Base-by-base conservation (phyloP, 139 green algal genomes). In the Chlorella sorokiniana region DNA sequence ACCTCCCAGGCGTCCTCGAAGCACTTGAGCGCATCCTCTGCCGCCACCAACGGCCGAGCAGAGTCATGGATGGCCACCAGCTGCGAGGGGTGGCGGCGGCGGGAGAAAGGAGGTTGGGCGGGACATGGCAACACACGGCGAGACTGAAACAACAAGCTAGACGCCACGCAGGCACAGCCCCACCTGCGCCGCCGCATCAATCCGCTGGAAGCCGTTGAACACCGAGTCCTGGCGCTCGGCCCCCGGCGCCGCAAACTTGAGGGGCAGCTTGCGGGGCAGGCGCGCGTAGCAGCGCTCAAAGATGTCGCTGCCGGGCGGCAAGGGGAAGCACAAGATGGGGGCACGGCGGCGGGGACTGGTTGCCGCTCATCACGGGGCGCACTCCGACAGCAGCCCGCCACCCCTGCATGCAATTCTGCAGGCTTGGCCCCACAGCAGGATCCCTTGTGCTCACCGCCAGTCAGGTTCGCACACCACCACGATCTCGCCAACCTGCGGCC, bases 61-160 rank as follows among this genome's bases (percentile, higher is more conserved):
- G 95, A 98, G 86, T 99, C 96, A 85, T 99, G 96, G 20, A 99
- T 90, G 9, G 94, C 94, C 8, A 98, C 94, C 4, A 99, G 88
- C n/a, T 82, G 44, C 3, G 67, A 35, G 40, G 41, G 40, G 67
- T 37, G 27, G 1, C 25, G 8, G 40, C 40, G 22, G 25, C 38
- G 65, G 5, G 1, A 45, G 62, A 27, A 90, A 75, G 16, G 84
- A 69, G 44, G 38, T 6, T 84, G 76, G 27, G 20, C 10, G 69
- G 61, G 61, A 35, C 10, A 5, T n/a, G n/a, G 10, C 61, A 68
- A 20, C 23, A 38, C 25, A 35, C 10, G 61, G 61, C 23, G 61
- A 1, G 14, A 35, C 25, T 16, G 27, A 16, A 35, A 33, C 16
- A 33, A 18, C 25, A 35, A 68, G 61, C 27, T 68, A 16, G 61